Percentiles rank a stretch among this genome's conserved stretches.
These are phyloP conservation scores for Quercus lobata DNA, from an alignment of 331 rosid genomes.

Conservation along the genomic window DNA sequence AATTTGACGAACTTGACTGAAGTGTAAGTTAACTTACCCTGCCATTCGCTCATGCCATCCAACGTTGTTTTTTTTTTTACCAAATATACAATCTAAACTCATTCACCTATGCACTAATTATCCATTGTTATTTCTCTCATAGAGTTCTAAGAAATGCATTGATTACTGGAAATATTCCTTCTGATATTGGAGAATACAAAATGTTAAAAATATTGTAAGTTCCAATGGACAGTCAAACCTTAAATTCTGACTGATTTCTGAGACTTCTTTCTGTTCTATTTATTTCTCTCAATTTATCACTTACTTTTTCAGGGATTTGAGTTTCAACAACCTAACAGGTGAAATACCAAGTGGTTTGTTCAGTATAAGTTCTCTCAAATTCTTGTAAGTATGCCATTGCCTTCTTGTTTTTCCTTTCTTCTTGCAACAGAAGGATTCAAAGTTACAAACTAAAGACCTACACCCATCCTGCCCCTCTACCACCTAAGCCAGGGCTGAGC, in stretches of 20 bases:
- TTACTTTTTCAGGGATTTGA: background rate
- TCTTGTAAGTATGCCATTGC: background rate
- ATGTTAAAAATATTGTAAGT: constrained; percentile 7
- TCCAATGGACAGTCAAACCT: background rate
- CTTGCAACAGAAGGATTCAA: too few relatives aligned
- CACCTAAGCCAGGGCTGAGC: too few relatives aligned
- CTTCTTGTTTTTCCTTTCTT: background rate
- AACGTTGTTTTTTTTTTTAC: too few relatives aligned
- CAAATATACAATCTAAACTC: too few relatives aligned
- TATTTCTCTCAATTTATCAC: background rate
- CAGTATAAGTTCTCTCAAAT: background rate
- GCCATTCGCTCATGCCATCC: background rate
- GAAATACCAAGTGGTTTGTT: background rate
- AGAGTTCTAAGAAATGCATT: background rate
- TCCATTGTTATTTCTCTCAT: background rate
- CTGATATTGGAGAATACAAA: background rate
- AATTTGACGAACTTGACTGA: background rate
- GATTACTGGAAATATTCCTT: background rate
- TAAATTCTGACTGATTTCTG: background rate
- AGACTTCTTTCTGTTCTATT: background rate
- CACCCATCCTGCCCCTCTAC: too few relatives aligned
- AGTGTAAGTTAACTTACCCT: background rate
- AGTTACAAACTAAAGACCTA: too few relatives aligned
- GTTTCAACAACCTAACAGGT: background rate
- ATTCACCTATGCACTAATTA: background rate